Base-by-base conservation (phyloP, 495 filamentous ascomycete genomes). In the Xanthoparmelia taractica region DNA sequence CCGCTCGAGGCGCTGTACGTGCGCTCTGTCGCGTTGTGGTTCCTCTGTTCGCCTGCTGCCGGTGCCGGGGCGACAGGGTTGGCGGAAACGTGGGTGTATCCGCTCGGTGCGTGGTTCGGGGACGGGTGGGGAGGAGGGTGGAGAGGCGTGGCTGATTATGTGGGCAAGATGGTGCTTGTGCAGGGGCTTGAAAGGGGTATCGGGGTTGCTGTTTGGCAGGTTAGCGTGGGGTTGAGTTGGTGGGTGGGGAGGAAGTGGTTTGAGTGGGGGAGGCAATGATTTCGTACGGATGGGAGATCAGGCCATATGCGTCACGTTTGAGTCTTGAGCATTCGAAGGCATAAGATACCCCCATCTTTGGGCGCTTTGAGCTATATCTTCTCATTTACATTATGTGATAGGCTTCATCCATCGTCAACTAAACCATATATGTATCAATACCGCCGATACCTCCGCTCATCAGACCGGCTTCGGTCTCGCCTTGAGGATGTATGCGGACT, bases 1-100 rank as follows among this genome's bases (percentile, higher is more conserved):
- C 79, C 80, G 0, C 67, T 83, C 61, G 79, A 82, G 68, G 73
- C 77, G 12, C 70, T 81, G 15, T 78, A 74, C 54, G 73, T 80
- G 13, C 76, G 80, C 12, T 77, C 80, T 15, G 66, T 82, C 5
- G 76, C 79, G 2, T 65, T 72, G 8, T 70, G 75, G 0, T 82
- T 77, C 64, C 63, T 80, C 10, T 67, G 73, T 3, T 68, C 70
- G 15, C 68, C 72, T 5, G 47, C 64, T 17, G 34, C 61, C 6
- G 70, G 71, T 11, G 60, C 68, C 23, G 54, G 57, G 33, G 57
- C 57, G 11, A 34, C 38, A 10, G 38, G 13, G n/a, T 47, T 23
- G 10, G 37, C 61, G 15, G 17, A n/a, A 27, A 38, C 63, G 40
- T 67, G 65, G 40, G 64, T 82, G 25, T 71, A 72, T 60, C 64